These are phyloP conservation scores for Hypoxylon sp. DNA, from an alignment of 2,329 filamentous ascomycete species.

Conservation along the genomic window DNA sequence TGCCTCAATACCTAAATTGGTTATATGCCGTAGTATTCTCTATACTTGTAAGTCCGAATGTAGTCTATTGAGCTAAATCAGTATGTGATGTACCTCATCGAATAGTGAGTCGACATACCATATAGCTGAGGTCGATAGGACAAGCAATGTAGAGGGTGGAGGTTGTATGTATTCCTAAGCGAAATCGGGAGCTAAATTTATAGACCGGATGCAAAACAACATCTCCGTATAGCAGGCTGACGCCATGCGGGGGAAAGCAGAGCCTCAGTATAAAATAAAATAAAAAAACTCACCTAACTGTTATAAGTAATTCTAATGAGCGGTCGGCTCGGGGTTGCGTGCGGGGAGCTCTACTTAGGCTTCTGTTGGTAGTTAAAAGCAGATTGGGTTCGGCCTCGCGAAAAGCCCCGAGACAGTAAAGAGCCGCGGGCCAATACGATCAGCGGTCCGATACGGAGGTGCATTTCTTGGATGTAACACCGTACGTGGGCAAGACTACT, in stretches of 20 bases:
- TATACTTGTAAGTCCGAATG: not conserved
- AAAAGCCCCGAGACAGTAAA: conserved; percentile 22
- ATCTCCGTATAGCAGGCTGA: not conserved
- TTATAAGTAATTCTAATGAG: conserved; percentile 8
- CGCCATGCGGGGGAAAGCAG: conserved; percentile 10
- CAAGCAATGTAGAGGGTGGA: not conserved
- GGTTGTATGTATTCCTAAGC: not conserved
- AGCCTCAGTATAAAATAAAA: conserved; percentile 16
- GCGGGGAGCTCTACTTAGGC: conserved; percentile 7
- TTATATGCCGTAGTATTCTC: not conserved
- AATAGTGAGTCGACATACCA: not conserved
- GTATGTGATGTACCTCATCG: not conserved
- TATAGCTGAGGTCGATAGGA: not conserved
- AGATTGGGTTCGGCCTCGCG: conserved; percentile 17
- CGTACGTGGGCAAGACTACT: conserved; percentile 21
- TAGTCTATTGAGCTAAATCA: conserved; percentile 3
- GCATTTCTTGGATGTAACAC: conserved; percentile 25
- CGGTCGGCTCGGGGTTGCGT: conserved; percentile 9
- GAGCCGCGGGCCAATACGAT: conserved; percentile 28
- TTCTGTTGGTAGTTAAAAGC: conserved; percentile 18
- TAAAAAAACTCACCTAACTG: conserved; percentile 3
- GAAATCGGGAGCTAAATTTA: conserved; percentile 7
- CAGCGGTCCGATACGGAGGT: conserved; percentile 34
- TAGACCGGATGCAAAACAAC: conserved; percentile 7
- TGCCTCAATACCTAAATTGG: not conserved